Conservation (phyloP, 257 asterid species). For the Solanum gandarillasii region DNA sequence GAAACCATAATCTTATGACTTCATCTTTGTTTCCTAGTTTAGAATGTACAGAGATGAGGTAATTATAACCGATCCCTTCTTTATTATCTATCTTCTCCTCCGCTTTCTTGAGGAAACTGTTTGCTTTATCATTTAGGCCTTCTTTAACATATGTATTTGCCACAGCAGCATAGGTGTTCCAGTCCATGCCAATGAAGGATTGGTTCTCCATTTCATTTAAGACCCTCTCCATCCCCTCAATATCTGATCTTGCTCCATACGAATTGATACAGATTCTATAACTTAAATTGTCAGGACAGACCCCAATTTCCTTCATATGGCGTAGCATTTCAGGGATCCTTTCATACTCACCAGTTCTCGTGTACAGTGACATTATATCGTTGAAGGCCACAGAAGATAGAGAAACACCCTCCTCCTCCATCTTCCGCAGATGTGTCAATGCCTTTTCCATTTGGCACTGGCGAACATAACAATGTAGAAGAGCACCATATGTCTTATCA, state of each 20-base stretch:
- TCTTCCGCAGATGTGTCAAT: slow-evolving; percentile 34
- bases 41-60: slow-evolving; percentile 64
- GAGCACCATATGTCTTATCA: slow-evolving; percentile 66
- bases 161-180: slow-evolving; percentile 68
- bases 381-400: slow-evolving; percentile 45
- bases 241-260: slow-evolving; percentile 49
- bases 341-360: slow-evolving; percentile 32
- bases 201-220: slow-evolving; percentile 63
- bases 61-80: slow-evolving; percentile 50
- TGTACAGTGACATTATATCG: slow-evolving; percentile 62
- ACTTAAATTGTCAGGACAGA: slow-evolving; percentile 62
- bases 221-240: slow-evolving; percentile 53
- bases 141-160: slow-evolving; percentile 56
- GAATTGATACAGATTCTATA: slow-evolving; percentile 76
- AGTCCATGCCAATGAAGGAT: slow-evolving; percentile 35
- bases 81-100: slow-evolving; percentile 45
- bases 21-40: slow-evolving; percentile 46
- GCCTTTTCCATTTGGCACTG: slow-evolving; percentile 45
- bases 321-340: slow-evolving; percentile 40
- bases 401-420: slow-evolving; percentile 51
- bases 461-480: slow-evolving; percentile 70
- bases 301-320: slow-evolving; percentile 40
- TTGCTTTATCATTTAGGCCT: slow-evolving; percentile 46
- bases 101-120: slow-evolving; percentile 36
- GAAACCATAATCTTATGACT: slow-evolving; percentile 54